These are phyloP conservation scores for Sequoia sempervirens DNA, from an alignment of 75 land plant genomes.

Conservation along the genomic window DNA sequence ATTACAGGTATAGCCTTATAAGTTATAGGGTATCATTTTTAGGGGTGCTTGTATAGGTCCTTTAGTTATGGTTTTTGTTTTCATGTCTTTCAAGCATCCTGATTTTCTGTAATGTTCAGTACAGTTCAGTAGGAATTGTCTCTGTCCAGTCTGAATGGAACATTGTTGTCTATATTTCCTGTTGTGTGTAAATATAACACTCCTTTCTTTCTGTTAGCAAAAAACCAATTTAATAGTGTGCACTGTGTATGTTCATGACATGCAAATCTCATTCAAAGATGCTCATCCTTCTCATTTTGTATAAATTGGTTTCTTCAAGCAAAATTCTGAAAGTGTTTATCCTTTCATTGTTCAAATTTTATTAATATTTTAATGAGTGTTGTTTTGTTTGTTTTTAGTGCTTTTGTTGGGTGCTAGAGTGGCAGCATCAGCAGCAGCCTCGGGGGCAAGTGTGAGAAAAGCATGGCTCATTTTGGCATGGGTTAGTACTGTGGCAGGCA, in stretches of 20 bases:
- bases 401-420: conserved; percentile 69
- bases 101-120: neutral
- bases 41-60: neutral
- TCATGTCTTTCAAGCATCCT: neutral
- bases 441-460: conserved; percentile 43
- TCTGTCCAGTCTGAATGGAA: neutral
- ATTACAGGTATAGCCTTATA: neutral
- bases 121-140: neutral
- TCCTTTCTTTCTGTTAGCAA: neutral
- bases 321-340: neutral
- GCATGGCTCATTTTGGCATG: conserved; percentile 90
- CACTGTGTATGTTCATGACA: neutral
- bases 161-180: neutral
- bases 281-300: neutral
- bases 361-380: neutral
- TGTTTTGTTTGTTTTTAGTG: conserved; percentile 34
- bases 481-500: conserved; percentile 95
- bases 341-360: neutral
- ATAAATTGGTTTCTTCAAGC: neutral
- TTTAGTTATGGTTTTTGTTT: neutral
- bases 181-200: neutral
- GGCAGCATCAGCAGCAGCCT: conserved; percentile 62
- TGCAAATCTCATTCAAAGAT: neutral
- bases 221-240: too few species aligned
- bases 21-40: neutral